These are phyloP conservation scores for Sisymbrium irio DNA, from an alignment of 345 rosid species.

Conservation along the genomic window DNA sequence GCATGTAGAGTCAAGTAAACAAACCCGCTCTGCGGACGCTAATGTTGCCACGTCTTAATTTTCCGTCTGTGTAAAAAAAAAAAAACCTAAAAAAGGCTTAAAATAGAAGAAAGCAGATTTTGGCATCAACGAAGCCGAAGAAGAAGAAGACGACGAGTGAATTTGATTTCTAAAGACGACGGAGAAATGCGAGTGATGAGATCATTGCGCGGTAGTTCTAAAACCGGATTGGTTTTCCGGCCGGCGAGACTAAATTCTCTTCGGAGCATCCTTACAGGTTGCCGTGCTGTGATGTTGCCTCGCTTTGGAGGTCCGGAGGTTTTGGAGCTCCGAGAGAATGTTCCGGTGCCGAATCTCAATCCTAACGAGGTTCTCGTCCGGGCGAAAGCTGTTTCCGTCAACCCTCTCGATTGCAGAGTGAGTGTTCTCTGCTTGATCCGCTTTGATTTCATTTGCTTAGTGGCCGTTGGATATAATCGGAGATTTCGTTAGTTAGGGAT, in stretches of 20 bases:
- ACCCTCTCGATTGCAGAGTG: conserved; percentile 91
- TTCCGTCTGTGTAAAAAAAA: not conserved
- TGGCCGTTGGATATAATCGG: conserved; percentile 3
- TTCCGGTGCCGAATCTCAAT: conserved; percentile 72
- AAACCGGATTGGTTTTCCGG: conserved; percentile 14
- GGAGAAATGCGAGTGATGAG: conserved; percentile 38
- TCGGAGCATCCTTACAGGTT: conserved; percentile 57
- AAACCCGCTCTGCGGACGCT: conserved; percentile 39
- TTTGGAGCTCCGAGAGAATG: conserved; percentile 67
- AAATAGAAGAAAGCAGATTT: conserved; percentile 15
- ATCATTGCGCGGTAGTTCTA: not conserved
- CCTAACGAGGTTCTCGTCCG: conserved; percentile 80
- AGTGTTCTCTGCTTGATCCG: conserved; percentile 34
- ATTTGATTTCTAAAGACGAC: not conserved
- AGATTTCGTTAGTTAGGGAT: not conserved
- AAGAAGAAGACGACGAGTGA: conserved; percentile 23
- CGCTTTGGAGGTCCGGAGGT: conserved; percentile 93
- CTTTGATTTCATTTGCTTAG: conserved; percentile 17
- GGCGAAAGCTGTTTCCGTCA: conserved; percentile 81
- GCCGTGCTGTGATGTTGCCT: conserved; percentile 83
- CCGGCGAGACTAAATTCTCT: conserved; percentile 23
- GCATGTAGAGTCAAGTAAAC: conserved; percentile 27
- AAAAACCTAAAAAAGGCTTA: not conserved
- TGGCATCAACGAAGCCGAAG: conserved; percentile 29
- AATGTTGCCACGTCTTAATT: conserved; percentile 35